These are phyloP conservation scores for Carex parvula DNA, from an alignment of 176 grass and related monocot species.

Conservation along the genomic window DNA sequence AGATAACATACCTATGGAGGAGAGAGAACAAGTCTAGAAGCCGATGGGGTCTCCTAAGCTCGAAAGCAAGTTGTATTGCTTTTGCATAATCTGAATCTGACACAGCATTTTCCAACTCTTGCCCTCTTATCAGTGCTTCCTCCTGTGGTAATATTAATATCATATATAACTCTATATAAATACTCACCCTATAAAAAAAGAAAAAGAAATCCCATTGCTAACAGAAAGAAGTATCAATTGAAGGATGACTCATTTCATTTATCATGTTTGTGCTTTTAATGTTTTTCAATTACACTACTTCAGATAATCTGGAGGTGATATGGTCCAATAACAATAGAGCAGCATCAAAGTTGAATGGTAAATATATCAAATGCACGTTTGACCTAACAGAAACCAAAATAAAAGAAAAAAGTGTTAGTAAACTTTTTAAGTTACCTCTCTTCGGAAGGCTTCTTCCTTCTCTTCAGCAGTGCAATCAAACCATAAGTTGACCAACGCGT, in stretches of 20 bases:
- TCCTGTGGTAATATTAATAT: conserved; percentile 40
- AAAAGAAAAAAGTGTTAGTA: neutral
- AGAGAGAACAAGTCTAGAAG: conserved; percentile 83
- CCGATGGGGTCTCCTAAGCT: conserved; percentile 81
- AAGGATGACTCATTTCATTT: neutral
- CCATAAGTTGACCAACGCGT: conserved; percentile 77
- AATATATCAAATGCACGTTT: neutral
- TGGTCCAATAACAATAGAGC: neutral
- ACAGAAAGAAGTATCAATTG: neutral
- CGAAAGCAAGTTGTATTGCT: conserved; percentile 91
- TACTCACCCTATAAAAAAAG: neutral
- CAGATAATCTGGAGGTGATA: neutral
- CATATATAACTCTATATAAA: neutral
- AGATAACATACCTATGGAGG: conserved; percentile 45
- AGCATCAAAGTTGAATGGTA: neutral
- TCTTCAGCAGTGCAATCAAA: conserved; percentile 72
- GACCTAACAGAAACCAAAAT: conserved; percentile 4
- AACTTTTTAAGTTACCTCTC: conserved; percentile 45
- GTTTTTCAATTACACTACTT: neutral
- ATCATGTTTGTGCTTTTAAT: neutral
- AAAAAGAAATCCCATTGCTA: neutral
- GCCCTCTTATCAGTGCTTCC: conserved; percentile 71
- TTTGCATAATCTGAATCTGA: conserved; percentile 80
- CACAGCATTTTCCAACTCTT: conserved; percentile 93
- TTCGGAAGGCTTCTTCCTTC: conserved; percentile 75